Conservation (phyloP, 75 land plant genomes). For the Chamaecyparis obtusa region DNA sequence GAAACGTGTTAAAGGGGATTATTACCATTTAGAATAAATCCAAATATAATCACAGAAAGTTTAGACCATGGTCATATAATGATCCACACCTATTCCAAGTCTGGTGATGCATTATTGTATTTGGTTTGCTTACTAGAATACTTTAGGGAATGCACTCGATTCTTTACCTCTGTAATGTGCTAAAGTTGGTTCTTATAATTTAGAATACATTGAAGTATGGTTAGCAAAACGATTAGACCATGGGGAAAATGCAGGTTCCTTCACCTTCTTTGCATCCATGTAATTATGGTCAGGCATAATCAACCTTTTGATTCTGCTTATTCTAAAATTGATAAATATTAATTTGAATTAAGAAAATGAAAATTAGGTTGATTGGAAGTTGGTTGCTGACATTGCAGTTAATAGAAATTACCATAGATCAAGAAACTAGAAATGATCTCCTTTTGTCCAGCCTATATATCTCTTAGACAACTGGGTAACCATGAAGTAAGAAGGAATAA, state of each 20-base stretch:
- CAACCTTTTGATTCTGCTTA: not conserved
- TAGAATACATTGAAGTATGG: not conserved
- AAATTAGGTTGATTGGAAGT: not conserved
- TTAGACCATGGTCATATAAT: not conserved
- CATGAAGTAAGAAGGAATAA: too few species aligned
- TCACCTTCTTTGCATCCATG: not conserved
- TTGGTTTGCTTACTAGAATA: not conserved
- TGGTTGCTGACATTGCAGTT: too few species aligned
- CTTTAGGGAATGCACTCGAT: not conserved
- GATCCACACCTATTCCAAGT: not conserved
- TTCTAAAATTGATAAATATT: not conserved
- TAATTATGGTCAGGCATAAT: not conserved
- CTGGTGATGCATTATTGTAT: not conserved
- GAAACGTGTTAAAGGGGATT: not conserved
- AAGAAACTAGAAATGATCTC: too few species aligned
- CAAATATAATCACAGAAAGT: not conserved
- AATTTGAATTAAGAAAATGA: not conserved
- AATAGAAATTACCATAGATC: too few species aligned
- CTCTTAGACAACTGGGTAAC: too few species aligned
- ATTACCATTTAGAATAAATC: not conserved
- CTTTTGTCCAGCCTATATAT: too few species aligned
- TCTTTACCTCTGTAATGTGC: not conserved
- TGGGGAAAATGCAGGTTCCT: not conserved
- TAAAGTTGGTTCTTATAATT: not conserved
- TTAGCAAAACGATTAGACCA: not conserved